Conservation (phyloP, 345 rosid species). For the Carallia pectinifolia region DNA sequence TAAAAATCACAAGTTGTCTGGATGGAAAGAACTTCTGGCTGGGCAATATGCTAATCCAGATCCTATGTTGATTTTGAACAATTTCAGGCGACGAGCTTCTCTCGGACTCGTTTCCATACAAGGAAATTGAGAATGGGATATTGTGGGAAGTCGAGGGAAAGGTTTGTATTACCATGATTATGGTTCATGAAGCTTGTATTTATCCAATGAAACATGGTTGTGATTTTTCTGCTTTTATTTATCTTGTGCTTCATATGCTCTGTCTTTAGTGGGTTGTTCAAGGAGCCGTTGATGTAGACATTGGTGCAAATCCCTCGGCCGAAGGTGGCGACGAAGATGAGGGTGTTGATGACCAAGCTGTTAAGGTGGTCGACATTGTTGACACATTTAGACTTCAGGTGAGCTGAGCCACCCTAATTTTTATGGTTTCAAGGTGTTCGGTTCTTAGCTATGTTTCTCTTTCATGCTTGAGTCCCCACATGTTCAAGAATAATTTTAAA, state of each 20-base stretch:
- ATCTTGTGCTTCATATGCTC: not conserved
- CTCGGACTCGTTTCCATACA: slow-evolving; percentile 85
- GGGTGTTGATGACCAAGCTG: slow-evolving; percentile 77
- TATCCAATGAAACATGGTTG: no score
- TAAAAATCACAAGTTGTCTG: not conserved
- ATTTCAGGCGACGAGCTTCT: slow-evolving; percentile 52
- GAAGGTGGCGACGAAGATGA: slow-evolving; percentile 83
- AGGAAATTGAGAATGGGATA: slow-evolving; percentile 62
- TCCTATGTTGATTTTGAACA: not conserved
- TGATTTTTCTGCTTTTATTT: not conserved
- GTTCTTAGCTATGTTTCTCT: no score
- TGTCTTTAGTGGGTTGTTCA: slow-evolving; percentile 68
- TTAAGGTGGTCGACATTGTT: slow-evolving; percentile 92
- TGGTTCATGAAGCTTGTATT: no score
- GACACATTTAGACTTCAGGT: slow-evolving; percentile 99
- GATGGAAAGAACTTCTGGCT: not conserved
- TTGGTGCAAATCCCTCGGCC: slow-evolving; percentile 98
- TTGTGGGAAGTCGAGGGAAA: slow-evolving; percentile 95
- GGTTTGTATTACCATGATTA: slow-evolving; percentile 33
- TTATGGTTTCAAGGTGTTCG: not conserved
- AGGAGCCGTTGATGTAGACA: slow-evolving; percentile 76
- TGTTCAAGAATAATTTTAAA: no score
- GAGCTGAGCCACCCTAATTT: not conserved
- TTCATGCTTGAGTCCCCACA: no score
- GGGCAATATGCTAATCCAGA: not conserved